Conservation (phyloP, 192 early-diverging fungal species). For the Umbelopsis isabellina region DNA sequence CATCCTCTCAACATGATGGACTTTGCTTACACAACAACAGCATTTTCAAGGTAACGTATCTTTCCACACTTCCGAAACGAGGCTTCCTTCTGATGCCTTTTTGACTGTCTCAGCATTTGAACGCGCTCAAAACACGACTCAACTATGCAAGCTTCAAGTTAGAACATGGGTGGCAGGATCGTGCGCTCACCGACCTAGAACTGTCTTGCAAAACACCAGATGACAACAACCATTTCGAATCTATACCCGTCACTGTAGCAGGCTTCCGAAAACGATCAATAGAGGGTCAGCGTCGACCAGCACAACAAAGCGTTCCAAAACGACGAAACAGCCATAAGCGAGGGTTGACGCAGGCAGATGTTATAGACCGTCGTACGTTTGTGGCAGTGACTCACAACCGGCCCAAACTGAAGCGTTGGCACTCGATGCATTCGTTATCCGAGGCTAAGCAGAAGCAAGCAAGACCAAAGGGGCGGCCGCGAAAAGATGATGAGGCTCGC, state of each 20-base stretch:
- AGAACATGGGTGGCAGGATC: slow-evolving; percentile 38
- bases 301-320: background rate
- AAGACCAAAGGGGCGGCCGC: background rate
- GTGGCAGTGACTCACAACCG: slow-evolving; percentile 22
- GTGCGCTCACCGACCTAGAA: slow-evolving; percentile 34
- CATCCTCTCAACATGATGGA: slow-evolving; percentile 9
- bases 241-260: slow-evolving; percentile 18
- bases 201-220: slow-evolving; percentile 28
- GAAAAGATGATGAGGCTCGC: background rate
- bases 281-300: slow-evolving; percentile 19
- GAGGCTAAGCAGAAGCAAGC: background rate
- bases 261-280: slow-evolving; percentile 22
- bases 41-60: slow-evolving; percentile 6
- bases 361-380: slow-evolving; percentile 34
- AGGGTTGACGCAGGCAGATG: slow-evolving; percentile 38
- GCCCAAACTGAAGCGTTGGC: slow-evolving; percentile 24
- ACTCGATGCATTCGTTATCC: slow-evolving; percentile 27
- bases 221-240: slow-evolving; percentile 1
- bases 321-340: slow-evolving; percentile 18
- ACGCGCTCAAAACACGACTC: slow-evolving; percentile 29
- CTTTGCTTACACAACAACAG: slow-evolving; percentile 2
- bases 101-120: slow-evolving; percentile 1
- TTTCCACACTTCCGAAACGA: too few species aligned
- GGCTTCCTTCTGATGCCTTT: background rate
- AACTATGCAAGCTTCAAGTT: slow-evolving; percentile 40